Percentiles rank a stretch among this genome's conserved stretches.
These are phyloP conservation scores for Solanum arcanum DNA, from an alignment of 257 asterid species.

Conservation along the genomic window DNA sequence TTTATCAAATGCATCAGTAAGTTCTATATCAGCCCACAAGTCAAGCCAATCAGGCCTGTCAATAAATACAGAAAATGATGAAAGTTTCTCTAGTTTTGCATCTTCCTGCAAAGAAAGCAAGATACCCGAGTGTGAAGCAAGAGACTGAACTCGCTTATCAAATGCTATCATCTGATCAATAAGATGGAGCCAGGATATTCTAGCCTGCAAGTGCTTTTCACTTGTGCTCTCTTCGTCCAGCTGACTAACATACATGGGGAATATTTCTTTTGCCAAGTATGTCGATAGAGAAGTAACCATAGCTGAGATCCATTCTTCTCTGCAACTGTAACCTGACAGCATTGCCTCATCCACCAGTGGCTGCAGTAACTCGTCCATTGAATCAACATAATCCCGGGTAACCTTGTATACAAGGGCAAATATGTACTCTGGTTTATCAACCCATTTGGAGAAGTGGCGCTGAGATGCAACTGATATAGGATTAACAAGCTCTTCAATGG, in stretches of 20 bases:
- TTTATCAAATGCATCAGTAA: conserved; percentile 43
- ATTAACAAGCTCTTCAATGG: conserved; percentile 91
- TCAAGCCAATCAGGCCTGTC: conserved; percentile 98
- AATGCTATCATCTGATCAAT: conserved; percentile 77
- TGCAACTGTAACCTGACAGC: conserved; percentile 92
- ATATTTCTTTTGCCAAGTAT: conserved; percentile 74
- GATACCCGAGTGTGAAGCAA: conserved; percentile 66
- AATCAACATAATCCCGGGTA: conserved; percentile 83
- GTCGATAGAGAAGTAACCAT: conserved; percentile 74
- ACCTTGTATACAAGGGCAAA: conserved; percentile 84
- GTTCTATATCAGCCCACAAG: conserved; percentile 86
- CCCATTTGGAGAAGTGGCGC: conserved; percentile 83
- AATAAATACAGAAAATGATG: conserved; percentile 66
- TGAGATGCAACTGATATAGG: conserved; percentile 76
- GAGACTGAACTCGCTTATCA: conserved; percentile 57
- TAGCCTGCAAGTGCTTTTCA: conserved; percentile 39
- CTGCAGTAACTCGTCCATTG: conserved; percentile 91
- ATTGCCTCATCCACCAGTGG: conserved; percentile 89
- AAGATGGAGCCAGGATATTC: conserved; percentile 69
- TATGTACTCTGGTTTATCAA: conserved; percentile 81
- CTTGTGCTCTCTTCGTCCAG: conserved; percentile 48
- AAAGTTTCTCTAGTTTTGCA: conserved; percentile 46
- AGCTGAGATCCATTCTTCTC: conserved; percentile 97
- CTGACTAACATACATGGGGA: conserved; percentile 41
- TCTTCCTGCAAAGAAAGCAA: conserved; percentile 53